Base-by-base conservation (phyloP, 2,329 filamentous ascomycete species). In the Orbilia ellipsospora region DNA sequence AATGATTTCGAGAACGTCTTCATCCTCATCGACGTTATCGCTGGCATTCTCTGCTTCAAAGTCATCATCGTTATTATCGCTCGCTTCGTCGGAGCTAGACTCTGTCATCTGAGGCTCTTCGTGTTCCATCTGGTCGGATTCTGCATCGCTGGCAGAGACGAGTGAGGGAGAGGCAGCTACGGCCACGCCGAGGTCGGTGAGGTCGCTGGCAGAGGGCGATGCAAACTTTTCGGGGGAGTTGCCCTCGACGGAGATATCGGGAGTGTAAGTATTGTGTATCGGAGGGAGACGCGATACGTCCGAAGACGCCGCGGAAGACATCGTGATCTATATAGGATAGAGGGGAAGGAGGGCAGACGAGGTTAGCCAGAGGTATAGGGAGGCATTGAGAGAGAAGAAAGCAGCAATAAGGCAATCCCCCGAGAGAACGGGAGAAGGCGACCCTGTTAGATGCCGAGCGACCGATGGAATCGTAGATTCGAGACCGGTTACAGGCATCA, bases 21-120 rank as follows among this genome's bases (percentile, higher is more conserved):
- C 90, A 73, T 95, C 90, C 79, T 95, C 92, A 56, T 80, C 82
- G 61, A 90, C 89, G 44, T 88, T 83, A 81, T 86, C 83, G 84
- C 92, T 91, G 83, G 78, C 87, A 77, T 88, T 82, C 78, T 83
- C 84, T 74, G 80, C 81, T 70, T 84, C 84, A 77, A 85, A 86
- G 74, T 87, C 90, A 82, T 90, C 89, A 81, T 92, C 91, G 80
- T 91, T 96, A 82, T 97, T 93, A 78, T 83, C 87, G 80, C 88
- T 86, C 57, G 85, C 85, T 77, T 85, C 81, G 66, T 82, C 69
- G 20, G 70, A 75, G 64, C 72, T 75, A 18, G 72, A 75, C n/a
- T 75, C 72, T 18, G 72, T 65, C 72, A 69, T 69, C 23, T 60
- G 57, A 44, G 72, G 72, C 16, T 69, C 72, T 36, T 75, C 72